Conservation (phyloP, 371 early-diverging fungal species). For the Paraphysoderma sedebokerense region DNA sequence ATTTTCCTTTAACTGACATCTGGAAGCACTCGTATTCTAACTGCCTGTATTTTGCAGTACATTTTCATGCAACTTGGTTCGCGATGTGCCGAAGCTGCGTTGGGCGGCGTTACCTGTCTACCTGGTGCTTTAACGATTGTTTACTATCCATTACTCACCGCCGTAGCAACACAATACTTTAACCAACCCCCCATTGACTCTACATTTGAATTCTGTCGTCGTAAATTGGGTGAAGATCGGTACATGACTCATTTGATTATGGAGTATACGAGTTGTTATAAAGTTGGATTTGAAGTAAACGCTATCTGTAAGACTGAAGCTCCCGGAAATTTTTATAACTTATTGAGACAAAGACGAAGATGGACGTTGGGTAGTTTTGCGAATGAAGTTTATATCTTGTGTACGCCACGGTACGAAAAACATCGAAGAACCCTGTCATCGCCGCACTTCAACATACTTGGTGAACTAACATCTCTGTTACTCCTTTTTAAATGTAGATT, state of each 20-base stretch:
- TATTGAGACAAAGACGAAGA: constrained; percentile 1
- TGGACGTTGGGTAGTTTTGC: constrained; percentile 9
- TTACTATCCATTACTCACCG: constrained; percentile 8
- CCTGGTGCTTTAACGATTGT: constrained; percentile 22
- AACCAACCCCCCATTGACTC: constrained; percentile 7
- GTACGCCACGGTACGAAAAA: constrained; percentile 6
- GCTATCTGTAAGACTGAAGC: constrained; percentile 4
- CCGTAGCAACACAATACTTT: constrained; percentile 14
- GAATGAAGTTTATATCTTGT: constrained; percentile 10
- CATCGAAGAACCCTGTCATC: too few species aligned
- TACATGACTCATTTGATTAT: constrained; percentile 13
- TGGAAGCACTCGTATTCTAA: constrained; percentile 1
- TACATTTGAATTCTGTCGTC: constrained; percentile 2
- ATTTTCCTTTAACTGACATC: neutral
- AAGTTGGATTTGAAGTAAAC: neutral
- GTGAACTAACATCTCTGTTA: too few species aligned
- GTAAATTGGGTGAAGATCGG: constrained; percentile 13
- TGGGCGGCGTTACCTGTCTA: constrained; percentile 17
- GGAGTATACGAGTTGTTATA: neutral
- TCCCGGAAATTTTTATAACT: neutral
- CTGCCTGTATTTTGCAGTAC: too few species aligned
- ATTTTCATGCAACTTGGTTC: neutral
- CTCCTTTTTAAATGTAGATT: too few species aligned
- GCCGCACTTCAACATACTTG: too few species aligned
- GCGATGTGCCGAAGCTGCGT: constrained; percentile 10